phyloP scores from a whole-genome alignment of 768 basidiomycete genomes.

The Rhodotorula diobovata region DNA sequence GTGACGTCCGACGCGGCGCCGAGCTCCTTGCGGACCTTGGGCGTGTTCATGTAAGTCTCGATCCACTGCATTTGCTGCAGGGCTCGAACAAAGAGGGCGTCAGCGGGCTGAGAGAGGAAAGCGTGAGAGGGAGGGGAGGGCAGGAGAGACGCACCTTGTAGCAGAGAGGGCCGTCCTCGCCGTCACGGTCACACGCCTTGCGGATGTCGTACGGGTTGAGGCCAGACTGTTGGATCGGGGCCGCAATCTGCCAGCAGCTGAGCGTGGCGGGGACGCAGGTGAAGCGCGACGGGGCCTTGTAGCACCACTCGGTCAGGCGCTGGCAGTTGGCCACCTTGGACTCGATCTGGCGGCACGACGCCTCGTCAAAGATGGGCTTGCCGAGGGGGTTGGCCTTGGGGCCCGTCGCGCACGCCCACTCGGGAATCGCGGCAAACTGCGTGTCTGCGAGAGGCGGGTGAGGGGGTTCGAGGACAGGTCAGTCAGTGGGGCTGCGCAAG shows the following conservation, averaged over 20 bases:
- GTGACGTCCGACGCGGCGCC: constrained; percentile 61
- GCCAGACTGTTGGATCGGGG: constrained; percentile 63
- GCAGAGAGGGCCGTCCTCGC: constrained; percentile 55
- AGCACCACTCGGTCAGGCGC: constrained; percentile 66
- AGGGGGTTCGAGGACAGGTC: constrained; percentile 41
- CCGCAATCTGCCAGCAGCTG: constrained; percentile 59
- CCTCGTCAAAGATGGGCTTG: constrained; percentile 59
- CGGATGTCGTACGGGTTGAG: constrained; percentile 85
- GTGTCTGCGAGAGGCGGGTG: constrained; percentile 48
- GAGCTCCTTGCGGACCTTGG: constrained; percentile 69
- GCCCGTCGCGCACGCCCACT: constrained; percentile 58
- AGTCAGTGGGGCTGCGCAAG: not conserved
- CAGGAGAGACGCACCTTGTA: constrained; percentile 38
- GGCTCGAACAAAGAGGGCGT: no score
- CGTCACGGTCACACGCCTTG: constrained; percentile 62
- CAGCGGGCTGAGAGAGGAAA: not conserved
- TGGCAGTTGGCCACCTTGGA: constrained; percentile 60
- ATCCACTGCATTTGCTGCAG: constrained; percentile 69
- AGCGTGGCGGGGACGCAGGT: constrained; percentile 32
- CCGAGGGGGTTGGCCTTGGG: constrained; percentile 52
- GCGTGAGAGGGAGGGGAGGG: no score
- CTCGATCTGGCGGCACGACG: constrained; percentile 63
- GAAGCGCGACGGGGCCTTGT: constrained; percentile 58
- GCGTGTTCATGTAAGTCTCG: constrained; percentile 77
- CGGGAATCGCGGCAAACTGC: constrained; percentile 75